Conservation (phyloP, 176 grass and related monocot genomes). For the Paspalum vaginatum region DNA sequence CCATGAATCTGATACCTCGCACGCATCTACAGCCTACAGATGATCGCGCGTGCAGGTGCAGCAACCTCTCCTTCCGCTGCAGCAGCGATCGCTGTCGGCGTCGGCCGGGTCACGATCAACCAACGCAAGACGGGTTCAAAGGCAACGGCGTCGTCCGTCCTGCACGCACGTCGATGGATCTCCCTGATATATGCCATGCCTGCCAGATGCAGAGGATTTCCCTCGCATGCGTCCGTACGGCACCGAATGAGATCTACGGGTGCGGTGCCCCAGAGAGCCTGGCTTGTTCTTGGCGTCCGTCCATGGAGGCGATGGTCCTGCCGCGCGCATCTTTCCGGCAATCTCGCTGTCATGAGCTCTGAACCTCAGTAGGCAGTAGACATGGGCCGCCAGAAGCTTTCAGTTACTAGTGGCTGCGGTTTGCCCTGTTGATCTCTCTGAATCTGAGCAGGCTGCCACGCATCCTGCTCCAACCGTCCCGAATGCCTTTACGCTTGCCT, state of each 20-base stretch:
- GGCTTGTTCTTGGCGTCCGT: not conserved
- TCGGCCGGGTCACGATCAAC: not conserved
- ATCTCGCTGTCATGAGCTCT: not conserved
- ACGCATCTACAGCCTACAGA: no score
- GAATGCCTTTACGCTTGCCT: not conserved
- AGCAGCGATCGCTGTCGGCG: not conserved
- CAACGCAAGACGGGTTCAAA: not conserved
- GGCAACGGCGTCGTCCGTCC: not conserved
- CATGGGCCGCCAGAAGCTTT: not conserved
- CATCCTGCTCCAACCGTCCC: not conserved
- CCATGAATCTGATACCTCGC: constrained; percentile 23
- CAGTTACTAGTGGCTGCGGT: not conserved
- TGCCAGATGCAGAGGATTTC: constrained; percentile 8
- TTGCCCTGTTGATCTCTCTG: not conserved
- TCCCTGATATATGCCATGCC: not conserved
- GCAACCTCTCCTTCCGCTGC: not conserved
- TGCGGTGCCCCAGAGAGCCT: not conserved
- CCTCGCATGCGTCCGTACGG: not conserved
- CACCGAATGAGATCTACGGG: not conserved
- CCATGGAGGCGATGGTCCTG: not conserved
- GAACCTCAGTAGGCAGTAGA: no score
- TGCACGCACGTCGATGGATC: not conserved
- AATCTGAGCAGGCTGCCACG: not conserved
- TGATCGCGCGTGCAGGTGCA: not conserved
- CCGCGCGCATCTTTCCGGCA: not conserved